Evolutionary conservation across 768 basidiomycete species (phyloP).

Genomic region (Serendipita vermifera): DNA sequence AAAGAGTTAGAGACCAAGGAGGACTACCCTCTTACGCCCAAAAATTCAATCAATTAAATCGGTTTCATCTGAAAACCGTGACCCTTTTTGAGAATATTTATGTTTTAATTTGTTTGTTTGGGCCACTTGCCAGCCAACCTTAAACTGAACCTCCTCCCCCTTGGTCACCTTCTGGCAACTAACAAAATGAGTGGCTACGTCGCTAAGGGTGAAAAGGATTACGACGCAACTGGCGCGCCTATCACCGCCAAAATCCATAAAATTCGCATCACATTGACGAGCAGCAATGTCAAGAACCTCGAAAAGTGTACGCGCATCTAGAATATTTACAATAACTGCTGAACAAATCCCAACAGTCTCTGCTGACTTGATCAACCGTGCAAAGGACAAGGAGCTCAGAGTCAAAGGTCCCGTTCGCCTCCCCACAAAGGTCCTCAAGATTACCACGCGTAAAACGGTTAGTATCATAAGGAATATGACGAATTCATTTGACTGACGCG

Average conservation of each 20-base stretch:
- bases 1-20: too few relatives aligned
- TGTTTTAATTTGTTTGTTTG: too few relatives aligned
- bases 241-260: slow-evolving; percentile 92
- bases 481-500: background rate
- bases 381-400: slow-evolving; percentile 98
- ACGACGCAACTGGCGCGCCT: slow-evolving; percentile 81
- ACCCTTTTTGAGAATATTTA: too few relatives aligned
- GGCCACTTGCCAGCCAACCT: too few relatives aligned
- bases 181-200: slow-evolving; percentile 79
- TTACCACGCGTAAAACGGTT: slow-evolving; percentile 98
- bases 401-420: slow-evolving; percentile 98
- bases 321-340: background rate
- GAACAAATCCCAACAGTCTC: slow-evolving; percentile 51
- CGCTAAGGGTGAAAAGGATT: slow-evolving; percentile 97
- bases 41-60: too few relatives aligned
- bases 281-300: slow-evolving; percentile 93
- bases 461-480: slow-evolving; percentile 22
- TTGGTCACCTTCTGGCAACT: slow-evolving; percentile 10
- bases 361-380: slow-evolving; percentile 89
- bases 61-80: too few relatives aligned
- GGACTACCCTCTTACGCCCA: too few relatives aligned
- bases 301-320: slow-evolving; percentile 73
- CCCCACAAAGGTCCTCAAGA: slow-evolving; percentile 96
- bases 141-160: background rate
- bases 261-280: slow-evolving; percentile 97